Evolutionary conservation across 768 basidiomycete species (phyloP), one percentile per base, ranked within the genome.

Genomic region (Serendipita sp.): DNA sequence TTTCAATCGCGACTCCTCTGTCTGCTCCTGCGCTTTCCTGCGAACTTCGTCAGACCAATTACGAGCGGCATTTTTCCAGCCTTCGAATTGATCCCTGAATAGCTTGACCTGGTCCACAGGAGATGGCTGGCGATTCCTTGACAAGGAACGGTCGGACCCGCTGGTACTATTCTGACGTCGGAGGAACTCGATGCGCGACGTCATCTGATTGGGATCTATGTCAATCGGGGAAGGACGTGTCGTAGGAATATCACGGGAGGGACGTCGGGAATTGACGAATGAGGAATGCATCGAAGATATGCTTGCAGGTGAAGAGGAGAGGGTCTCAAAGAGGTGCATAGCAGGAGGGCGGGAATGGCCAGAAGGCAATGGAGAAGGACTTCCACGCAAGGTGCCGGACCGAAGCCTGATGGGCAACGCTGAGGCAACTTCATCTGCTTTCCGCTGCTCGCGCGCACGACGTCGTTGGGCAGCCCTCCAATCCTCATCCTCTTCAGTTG

Each of bases 111-210:
- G 26, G 31, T 58, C 53, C 2, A 34, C 31, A n/a, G 33, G 26
- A 24, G 53, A 58, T 0, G 3, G 24, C 30, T 58, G 53, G 11
- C 53, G 53, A 33, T 58, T 58, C 24, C 53, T 24, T 11, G 53
- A 58, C 11, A 58, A 9, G 9, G 53, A 58, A 33, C 53, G 53
- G 26, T 58, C 53, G 24, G 53, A 58, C 4, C 53, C 53, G 30
- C 53, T 58, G 53, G 53, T 58, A 26, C 53, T 58, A 33, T 58
- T 58, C 33, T 58, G 53, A 33, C 53, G 53, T 24, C 53, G 53
- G 17, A 58, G 53, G 20, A 22, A 58, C 24, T 58, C 53, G 26
- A 58, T 58, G 26, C 53, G 24, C 24, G 53, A 58, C 4, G 53
- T 13, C 17, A 58, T 58, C 17, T 22, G n/a, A 31, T 11, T 31